Evolutionary conservation across 306 rosid species (phyloP), one percentile per base, ranked within the genome.

Genomic region (Parietaria judaica): DNA sequence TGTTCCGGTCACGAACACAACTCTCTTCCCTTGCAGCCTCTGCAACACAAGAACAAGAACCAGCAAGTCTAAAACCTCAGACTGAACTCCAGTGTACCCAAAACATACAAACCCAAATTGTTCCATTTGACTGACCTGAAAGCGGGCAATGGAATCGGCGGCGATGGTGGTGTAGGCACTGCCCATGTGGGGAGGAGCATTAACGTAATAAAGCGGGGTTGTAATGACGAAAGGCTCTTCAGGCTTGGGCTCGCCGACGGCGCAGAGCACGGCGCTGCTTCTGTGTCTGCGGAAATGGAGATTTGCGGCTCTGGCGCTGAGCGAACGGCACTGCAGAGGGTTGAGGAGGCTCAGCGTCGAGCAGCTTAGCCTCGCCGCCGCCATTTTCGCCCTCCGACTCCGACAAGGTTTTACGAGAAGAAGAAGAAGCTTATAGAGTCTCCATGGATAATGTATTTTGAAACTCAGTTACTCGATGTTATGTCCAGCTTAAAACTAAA

Each of bases 111-210:
- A n/a, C 31, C 31, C 31, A 23, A 2, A 23, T 23, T 23, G 31
- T 23, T 23, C 31, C 31, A 23, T 23, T 23, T 23, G 31, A 23
- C 14, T 11, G 15, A 88, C 96, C 94, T 92, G 95, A 58, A 88
- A 92, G 10, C 98, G 96, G 51, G 96, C 95, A 79, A 92, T 80
- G 77, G 95, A 92, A 16, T 92, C 98, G 14, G 95, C 96, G 43
- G 98, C 95, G 51, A 92, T 86, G 74, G 98, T 92, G 75, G 98
- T 80, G 76, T 92, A 92, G 62, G 98, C 96, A 51, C 98, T 92
- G 36, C 98, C 98, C 98, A 92, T 77, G 17, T 92, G 98, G 57
- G 98, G 98, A 78, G 98, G 94, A 66, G 96, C 95, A 72, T 92
- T 92, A 58, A 92, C 98, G 76, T 92, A 92, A 78, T 92, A 92